Percentiles rank a stretch among this genome's conserved stretches.
phyloP scores from a whole-genome alignment of 2,329 filamentous ascomycete genomes.

The Simplicillium aogashimaense region DNA sequence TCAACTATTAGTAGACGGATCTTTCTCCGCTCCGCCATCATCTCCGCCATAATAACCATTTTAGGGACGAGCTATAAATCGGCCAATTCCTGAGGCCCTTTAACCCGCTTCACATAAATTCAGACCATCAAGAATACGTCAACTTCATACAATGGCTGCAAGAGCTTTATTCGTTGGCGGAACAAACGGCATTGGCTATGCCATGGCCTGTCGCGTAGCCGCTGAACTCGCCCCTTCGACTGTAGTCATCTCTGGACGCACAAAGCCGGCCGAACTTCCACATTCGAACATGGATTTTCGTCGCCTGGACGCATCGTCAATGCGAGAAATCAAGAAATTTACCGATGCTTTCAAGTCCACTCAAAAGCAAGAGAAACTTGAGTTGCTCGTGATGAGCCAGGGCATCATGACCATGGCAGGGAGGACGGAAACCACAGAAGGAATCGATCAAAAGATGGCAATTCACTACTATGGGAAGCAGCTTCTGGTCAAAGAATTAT shows the following conservation, averaged over 20 bases:
- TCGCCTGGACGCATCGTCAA: conserved; percentile 20
- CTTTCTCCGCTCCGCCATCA: too few relatives aligned
- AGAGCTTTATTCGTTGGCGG: conserved; percentile 24
- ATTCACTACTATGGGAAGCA: conserved; percentile 36
- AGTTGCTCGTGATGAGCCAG: conserved; percentile 27
- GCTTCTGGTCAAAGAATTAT: conserved; percentile 28
- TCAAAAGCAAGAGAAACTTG: conserved; percentile 17
- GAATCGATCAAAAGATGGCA: conserved; percentile 32
- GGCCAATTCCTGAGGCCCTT: too few relatives aligned
- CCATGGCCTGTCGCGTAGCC: conserved; percentile 23
- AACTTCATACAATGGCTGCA: conserved; percentile 6
- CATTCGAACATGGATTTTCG: conserved; percentile 22
- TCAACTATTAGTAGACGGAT: too few relatives aligned
- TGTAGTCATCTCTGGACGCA: conserved; percentile 23
- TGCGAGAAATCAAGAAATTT: conserved; percentile 22
- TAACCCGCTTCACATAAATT: too few relatives aligned
- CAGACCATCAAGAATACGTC: too few relatives aligned
- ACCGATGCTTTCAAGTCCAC: conserved; percentile 15
- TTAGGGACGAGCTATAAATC: too few relatives aligned
- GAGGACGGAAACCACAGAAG: conserved; percentile 29
- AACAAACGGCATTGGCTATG: conserved; percentile 24
- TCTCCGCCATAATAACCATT: too few relatives aligned
- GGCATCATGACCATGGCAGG: conserved; percentile 24
- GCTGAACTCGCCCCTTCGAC: conserved; percentile 12
- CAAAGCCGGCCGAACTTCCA: conserved; percentile 16